A percentile compares a stretch with the other conserved stretches of the same genome.
Evolutionary conservation across 2,329 filamentous ascomycete species (phyloP).

Genomic region (Coniochaeta sp.): DNA sequence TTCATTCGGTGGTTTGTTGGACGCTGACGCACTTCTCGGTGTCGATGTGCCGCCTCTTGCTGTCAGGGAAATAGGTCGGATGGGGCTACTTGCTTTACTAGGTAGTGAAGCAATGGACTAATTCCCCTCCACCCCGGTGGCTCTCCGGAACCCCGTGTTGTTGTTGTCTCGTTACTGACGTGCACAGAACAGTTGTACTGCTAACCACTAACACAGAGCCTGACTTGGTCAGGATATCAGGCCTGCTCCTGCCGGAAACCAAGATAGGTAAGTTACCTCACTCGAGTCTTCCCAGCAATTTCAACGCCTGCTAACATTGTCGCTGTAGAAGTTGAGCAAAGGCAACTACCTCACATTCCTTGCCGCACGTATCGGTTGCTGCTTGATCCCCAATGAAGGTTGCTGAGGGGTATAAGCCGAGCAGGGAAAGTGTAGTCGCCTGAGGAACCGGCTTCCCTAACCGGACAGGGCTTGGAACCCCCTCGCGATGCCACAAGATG

Average conservation of each 20-base stretch:
- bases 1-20: background rate
- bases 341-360: background rate
- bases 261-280: background rate
- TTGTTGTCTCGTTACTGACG: background rate
- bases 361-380: background rate
- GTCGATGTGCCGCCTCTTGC: too few relatives aligned
- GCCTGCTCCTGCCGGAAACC: too few relatives aligned
- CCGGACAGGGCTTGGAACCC: too few relatives aligned
- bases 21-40: too few relatives aligned
- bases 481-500: too few relatives aligned
- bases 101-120: background rate
- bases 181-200: background rate
- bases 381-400: background rate
- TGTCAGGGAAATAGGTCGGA: too few relatives aligned
- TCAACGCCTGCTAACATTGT: background rate
- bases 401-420: background rate
- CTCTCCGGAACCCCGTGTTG: too few relatives aligned
- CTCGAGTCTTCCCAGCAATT: background rate
- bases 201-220: too few relatives aligned
- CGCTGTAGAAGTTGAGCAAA: background rate
- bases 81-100: too few relatives aligned
- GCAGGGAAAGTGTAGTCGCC: too few relatives aligned
- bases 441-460: too few relatives aligned
- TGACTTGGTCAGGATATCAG: background rate
- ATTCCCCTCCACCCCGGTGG: background rate